Evolutionary conservation across 75 land plant genomes (phyloP).

Genomic region (Pinus albicaulis): DNA sequence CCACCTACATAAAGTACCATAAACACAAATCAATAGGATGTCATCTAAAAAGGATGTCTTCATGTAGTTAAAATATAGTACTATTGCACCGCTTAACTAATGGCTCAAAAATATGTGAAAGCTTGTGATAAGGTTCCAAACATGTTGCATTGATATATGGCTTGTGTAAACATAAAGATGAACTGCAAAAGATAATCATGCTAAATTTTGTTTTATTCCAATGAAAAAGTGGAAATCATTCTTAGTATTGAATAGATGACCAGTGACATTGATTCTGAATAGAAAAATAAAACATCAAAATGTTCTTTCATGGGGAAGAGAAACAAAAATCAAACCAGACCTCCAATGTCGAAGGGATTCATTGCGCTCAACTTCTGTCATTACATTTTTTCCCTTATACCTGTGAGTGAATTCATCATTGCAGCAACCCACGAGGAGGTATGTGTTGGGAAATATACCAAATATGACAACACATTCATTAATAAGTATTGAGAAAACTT

Average conservation of each 20-base stretch:
- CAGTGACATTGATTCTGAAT: not conserved
- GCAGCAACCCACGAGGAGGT: constrained; percentile 88
- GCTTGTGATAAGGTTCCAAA: no score
- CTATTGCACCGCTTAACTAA: not conserved
- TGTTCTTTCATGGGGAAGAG: not conserved
- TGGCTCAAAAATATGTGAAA: not conserved
- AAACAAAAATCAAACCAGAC: constrained; percentile 25
- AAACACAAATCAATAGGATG: not conserved
- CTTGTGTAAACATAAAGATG: no score
- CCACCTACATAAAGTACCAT: constrained; percentile 49
- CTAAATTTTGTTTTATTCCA: not conserved
- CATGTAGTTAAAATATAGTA: not conserved
- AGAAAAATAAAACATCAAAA: not conserved
- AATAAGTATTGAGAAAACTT: not conserved
- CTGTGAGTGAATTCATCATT: constrained; percentile 80
- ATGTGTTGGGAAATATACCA: constrained; percentile 79
- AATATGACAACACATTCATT: not conserved
- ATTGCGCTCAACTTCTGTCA: constrained; percentile 80
- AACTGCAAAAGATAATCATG: not conserved
- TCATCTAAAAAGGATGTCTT: not conserved
- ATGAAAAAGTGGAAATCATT: no score
- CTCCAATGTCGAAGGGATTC: constrained; percentile 97
- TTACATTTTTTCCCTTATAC: constrained; percentile 90
- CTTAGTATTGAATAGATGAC: not conserved
- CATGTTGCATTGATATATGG: no score